Percentiles rank a stretch among this genome's conserved stretches.
Evolutionary conservation across 139 green algal genomes (phyloP).

Genomic region (Bryopsis sp.): DNA sequence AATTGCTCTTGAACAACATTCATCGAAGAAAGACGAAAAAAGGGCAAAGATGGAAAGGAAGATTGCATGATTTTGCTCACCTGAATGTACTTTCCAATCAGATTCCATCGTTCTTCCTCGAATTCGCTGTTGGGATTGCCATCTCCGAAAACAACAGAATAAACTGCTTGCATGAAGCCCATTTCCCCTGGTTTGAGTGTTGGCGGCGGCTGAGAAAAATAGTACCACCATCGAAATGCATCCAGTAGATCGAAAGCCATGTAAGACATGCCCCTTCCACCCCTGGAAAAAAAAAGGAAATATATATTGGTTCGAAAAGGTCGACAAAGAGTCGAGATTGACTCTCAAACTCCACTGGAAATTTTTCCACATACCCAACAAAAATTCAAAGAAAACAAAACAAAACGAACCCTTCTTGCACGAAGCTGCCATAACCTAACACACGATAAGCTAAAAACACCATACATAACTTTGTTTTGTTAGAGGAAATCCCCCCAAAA

Average conservation of each 20-base stretch:
- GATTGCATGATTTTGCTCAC: not conserved
- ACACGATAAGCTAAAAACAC: too few species aligned
- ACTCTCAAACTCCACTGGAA: too few species aligned
- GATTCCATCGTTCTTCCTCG: slow-evolving; percentile 69
- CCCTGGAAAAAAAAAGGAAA: too few species aligned
- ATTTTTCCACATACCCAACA: too few species aligned
- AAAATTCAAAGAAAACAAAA: slow-evolving; percentile 9
- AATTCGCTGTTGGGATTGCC: slow-evolving; percentile 82
- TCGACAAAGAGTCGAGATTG: too few species aligned
- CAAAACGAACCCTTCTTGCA: not conserved
- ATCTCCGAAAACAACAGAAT: slow-evolving; percentile 96
- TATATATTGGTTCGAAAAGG: too few species aligned
- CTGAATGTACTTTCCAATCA: slow-evolving; percentile 46
- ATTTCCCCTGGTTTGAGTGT: slow-evolving; percentile 27
- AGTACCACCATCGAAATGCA: not conserved
- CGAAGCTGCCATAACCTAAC: not conserved
- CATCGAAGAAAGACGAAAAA: too few species aligned
- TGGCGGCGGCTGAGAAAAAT: not conserved
- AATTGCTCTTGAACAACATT: too few species aligned
- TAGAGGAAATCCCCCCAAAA: too few species aligned
- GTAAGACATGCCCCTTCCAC: not conserved
- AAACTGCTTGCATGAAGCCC: slow-evolving; percentile 81
- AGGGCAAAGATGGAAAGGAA: not conserved
- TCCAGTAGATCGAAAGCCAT: slow-evolving; percentile 5
- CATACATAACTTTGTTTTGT: too few species aligned